A percentile compares a stretch with the other conserved stretches of the same genome.
phyloP scores from a whole-genome alignment of 176 grass and related monocot genomes.

The Alloteropsis semialata region DNA sequence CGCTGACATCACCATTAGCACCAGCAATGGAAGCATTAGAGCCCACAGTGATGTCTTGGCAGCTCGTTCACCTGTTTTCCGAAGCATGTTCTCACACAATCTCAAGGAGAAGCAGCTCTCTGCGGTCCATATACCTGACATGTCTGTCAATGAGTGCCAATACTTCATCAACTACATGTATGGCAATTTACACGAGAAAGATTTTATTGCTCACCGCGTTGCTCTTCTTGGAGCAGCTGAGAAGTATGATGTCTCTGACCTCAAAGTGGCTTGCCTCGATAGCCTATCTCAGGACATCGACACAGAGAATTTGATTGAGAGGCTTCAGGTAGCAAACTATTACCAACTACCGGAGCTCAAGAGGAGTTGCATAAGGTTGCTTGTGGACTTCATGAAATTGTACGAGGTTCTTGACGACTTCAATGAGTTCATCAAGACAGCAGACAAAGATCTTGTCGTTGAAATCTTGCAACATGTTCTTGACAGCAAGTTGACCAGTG shows the following conservation, averaged over 20 bases:
- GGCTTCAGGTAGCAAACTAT: slow-evolving; percentile 45
- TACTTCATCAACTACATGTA: slow-evolving; percentile 60
- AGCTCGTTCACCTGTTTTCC: slow-evolving; percentile 45
- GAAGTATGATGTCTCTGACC: slow-evolving; percentile 50
- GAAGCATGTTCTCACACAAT: slow-evolving; percentile 63
- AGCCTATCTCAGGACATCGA: slow-evolving; percentile 44
- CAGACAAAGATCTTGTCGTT: neutral
- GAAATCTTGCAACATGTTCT: neutral
- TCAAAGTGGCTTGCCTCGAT: slow-evolving; percentile 44
- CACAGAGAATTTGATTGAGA: slow-evolving; percentile 41
- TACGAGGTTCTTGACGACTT: neutral
- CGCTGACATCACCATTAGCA: slow-evolving; percentile 55
- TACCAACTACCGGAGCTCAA: slow-evolving; percentile 50
- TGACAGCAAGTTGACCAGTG: too few species aligned
- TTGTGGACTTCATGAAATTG: neutral
- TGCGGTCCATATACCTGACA: slow-evolving; percentile 54
- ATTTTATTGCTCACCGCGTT: slow-evolving; percentile 36
- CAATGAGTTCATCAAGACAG: neutral
- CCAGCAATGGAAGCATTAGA: slow-evolving; percentile 39
- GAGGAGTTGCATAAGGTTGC: slow-evolving; percentile 41
- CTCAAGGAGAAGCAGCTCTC: slow-evolving; percentile 59
- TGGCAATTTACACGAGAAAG: slow-evolving; percentile 17
- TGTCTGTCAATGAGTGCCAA: slow-evolving; percentile 44
- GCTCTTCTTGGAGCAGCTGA: slow-evolving; percentile 49
- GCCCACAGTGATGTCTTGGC: slow-evolving; percentile 48